These are phyloP conservation scores for Chamaecrista fasciculata DNA, from an alignment of 306 rosid species.

Conservation along the genomic window DNA sequence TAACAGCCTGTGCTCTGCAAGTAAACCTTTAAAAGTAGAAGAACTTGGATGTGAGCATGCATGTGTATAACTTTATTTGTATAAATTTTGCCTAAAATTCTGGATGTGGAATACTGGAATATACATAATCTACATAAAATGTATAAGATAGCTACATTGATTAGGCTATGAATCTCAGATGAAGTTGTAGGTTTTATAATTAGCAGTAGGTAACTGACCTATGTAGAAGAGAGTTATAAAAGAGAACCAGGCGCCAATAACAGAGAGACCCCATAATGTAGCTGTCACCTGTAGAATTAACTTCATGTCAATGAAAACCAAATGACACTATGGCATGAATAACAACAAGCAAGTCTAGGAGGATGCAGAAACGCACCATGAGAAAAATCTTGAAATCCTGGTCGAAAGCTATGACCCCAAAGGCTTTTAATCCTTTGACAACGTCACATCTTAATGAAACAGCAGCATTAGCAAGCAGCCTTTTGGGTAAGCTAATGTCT, in stretches of 20 bases:
- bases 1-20: background rate
- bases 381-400: slow-evolving; percentile 42
- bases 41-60: too few relatives aligned
- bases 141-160: background rate
- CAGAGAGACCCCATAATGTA: slow-evolving; percentile 43
- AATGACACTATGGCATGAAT: slow-evolving; percentile 12
- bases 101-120: background rate
- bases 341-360: slow-evolving; percentile 12
- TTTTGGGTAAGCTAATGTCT: slow-evolving; percentile 35
- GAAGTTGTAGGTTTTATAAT: background rate
- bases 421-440: slow-evolving; percentile 30
- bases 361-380: slow-evolving; percentile 37
- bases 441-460: slow-evolving; percentile 32
- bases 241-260: slow-evolving; percentile 36
- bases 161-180: background rate
- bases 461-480: slow-evolving; percentile 37
- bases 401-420: slow-evolving; percentile 45
- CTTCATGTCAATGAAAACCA: slow-evolving; percentile 25
- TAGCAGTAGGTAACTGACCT: slow-evolving; percentile 39
- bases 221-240: slow-evolving; percentile 46
- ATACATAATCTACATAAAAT: background rate
- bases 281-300: slow-evolving; percentile 45
- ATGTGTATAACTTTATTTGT: background rate
- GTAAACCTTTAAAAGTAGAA: background rate
- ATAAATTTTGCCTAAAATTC: background rate